These are phyloP conservation scores for Arabidopsis lyrata DNA, from an alignment of 441 rosid species.

Conservation along the genomic window DNA sequence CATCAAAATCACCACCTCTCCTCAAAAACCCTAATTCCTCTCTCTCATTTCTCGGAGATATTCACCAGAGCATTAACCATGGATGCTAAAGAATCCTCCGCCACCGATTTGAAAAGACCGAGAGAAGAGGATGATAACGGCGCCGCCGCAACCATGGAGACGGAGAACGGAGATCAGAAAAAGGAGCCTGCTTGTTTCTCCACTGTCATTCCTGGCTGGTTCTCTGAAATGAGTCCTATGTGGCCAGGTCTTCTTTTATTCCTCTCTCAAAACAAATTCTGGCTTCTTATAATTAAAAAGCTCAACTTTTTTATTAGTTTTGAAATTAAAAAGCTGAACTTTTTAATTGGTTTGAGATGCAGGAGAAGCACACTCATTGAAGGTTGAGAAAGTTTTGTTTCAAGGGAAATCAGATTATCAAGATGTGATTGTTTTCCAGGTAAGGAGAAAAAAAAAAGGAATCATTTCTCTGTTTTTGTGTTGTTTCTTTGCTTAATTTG, in stretches of 20 bases:
- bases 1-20: slow-evolving; percentile 12
- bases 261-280: not conserved
- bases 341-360: slow-evolving; percentile 12
- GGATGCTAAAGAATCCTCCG: slow-evolving; percentile 39
- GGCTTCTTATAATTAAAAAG: not conserved
- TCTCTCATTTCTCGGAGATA: slow-evolving; percentile 27
- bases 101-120: slow-evolving; percentile 73
- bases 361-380: slow-evolving; percentile 99
- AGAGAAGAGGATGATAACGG: slow-evolving; percentile 67
- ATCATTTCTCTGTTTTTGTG: slow-evolving; percentile 4
- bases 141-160: slow-evolving; percentile 43
- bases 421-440: slow-evolving; percentile 97
- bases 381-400: slow-evolving; percentile 89
- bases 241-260: slow-evolving; percentile 75
- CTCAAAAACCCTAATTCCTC: slow-evolving; percentile 43
- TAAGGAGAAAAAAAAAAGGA: slow-evolving; percentile 16
- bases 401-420: slow-evolving; percentile 97
- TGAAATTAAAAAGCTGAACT: not conserved
- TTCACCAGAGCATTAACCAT: slow-evolving; percentile 6
- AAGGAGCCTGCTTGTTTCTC: slow-evolving; percentile 59
- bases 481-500: not conserved
- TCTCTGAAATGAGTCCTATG: slow-evolving; percentile 98
- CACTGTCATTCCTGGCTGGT: slow-evolving; percentile 94
- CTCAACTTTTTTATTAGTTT: not conserved
- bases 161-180: slow-evolving; percentile 35